Base-by-base conservation (phyloP, 2,329 filamentous ascomycete species). In the Aspergillus novofumigatus region DNA sequence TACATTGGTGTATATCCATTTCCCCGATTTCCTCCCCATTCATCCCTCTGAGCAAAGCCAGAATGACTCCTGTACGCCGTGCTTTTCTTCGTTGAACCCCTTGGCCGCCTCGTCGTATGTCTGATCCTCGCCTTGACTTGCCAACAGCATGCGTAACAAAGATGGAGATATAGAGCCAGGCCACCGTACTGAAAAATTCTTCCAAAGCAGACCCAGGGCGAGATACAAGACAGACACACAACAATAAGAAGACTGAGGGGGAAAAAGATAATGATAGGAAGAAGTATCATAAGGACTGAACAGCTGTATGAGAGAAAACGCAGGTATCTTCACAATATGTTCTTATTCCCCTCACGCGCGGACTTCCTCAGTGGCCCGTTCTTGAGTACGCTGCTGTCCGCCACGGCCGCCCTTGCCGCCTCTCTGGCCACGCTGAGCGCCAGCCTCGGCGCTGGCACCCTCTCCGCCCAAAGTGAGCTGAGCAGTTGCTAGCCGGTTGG, bases 401-500 rank as follows among this genome's bases (percentile, higher is more conserved):
- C 70, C 69, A 53, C 73, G 70, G 57, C 69, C 70, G 66, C 67
- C 72, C 75, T 76, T 79, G 63, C 76, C 80, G 62, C 74, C 77
- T 60, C 73, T 66, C 59, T 72, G 65, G 35, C 66, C 69, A 44
- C 74, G 67, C 61, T 72, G 68, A 56, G 67, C 74, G 52, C 74
- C 73, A 56, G 69, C 62, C 59, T 73, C 72, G 35, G 68, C 67
- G 52, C 62, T 69, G 35, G 66, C 63, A 38, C 65, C 72, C 61
- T 81, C 80, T 49, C 77, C 77, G 59, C 80, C 81, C 63, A 83
- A 77, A 10, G 81, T 83, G 55, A 92, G 81, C 67, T 84, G 83
- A 62, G 89, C 86, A n/a, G 87, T 94, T 54, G 93, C 93, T 71
- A 99, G 82, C 63, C 93, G 86, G 83, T 97, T 96, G 64, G 92